A percentile compares a stretch with the other conserved stretches of the same genome.
Evolutionary conservation across 139 green algal species (phyloP).

Genomic region (Closterium sp.): DNA sequence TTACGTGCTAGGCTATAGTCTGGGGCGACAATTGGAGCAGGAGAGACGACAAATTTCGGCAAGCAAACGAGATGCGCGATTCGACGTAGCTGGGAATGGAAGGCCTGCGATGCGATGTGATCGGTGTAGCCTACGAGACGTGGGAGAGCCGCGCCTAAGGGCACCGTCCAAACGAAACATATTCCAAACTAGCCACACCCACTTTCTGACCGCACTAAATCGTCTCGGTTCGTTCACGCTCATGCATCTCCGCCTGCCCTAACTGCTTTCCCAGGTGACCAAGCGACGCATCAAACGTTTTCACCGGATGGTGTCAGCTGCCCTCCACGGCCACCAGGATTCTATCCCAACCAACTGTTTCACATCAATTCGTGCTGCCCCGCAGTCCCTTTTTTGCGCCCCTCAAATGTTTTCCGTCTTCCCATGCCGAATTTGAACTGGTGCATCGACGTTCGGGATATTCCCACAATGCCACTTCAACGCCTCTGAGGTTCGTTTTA

Average conservation of each 20-base stretch:
- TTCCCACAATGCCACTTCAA: too few relatives aligned
- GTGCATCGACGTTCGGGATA: too few relatives aligned
- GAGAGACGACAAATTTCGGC: background rate
- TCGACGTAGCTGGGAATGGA: background rate
- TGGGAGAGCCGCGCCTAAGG: background rate
- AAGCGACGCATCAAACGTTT: background rate
- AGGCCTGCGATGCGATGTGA: too few relatives aligned
- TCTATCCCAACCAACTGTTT: background rate
- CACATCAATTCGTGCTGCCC: background rate
- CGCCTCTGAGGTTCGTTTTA: background rate
- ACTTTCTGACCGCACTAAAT: background rate
- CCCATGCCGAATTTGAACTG: too few relatives aligned
- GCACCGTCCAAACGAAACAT: background rate
- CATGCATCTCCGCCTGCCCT: background rate
- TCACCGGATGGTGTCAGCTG: background rate
- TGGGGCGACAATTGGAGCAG: too few relatives aligned
- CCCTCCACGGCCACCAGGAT: background rate
- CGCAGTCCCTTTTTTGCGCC: background rate
- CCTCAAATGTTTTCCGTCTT: too few relatives aligned
- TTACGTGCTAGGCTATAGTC: background rate
- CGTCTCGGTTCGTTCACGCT: background rate
- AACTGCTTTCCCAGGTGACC: too few relatives aligned
- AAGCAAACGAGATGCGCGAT: background rate
- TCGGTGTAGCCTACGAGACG: background rate
- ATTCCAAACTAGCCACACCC: background rate